These are phyloP conservation scores for Globisporangium orthogonon DNA, from an alignment of 352 stramenopile genomes.

Conservation along the genomic window DNA sequence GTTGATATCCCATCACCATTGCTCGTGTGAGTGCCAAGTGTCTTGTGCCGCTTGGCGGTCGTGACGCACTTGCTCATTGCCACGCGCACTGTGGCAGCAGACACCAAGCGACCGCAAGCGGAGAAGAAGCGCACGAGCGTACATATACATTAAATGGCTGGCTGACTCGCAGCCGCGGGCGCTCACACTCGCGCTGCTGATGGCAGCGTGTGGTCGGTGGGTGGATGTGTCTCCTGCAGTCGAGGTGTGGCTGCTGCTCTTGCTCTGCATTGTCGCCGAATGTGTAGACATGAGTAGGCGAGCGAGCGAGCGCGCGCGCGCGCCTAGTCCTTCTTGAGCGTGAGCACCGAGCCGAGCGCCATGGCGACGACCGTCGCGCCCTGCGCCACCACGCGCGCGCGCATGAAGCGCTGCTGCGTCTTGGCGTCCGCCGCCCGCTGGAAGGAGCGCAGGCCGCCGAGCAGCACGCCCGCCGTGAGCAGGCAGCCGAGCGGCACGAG, in stretches of 20 bases:
- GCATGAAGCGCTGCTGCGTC: slow-evolving; percentile 84
- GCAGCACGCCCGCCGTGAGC: slow-evolving; percentile 52
- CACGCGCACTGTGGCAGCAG: not conserved
- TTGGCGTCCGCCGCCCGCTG: slow-evolving; percentile 46
- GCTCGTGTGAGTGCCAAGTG: no score
- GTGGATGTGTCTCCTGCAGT: not conserved
- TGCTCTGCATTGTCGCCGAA: not conserved
- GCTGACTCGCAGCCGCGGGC: no score
- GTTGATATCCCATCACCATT: not conserved
- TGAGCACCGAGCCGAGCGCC: slow-evolving; percentile 61
- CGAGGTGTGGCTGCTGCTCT: not conserved
- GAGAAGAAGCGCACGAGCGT: not conserved
- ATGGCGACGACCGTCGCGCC: slow-evolving; percentile 64
- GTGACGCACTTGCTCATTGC: no score
- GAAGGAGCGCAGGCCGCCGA: slow-evolving; percentile 63
- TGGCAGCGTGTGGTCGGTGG: no score
- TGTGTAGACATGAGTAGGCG: no score
- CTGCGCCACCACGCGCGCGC: slow-evolving; percentile 60
- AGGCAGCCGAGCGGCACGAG: slow-evolving; percentile 70
- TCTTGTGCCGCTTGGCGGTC: not conserved
- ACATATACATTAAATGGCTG: not conserved
- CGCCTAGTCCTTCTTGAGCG: slow-evolving; percentile 36
- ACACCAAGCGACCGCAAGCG: not conserved
- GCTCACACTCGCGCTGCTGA: not conserved
- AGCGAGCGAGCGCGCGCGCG: no score